These are phyloP conservation scores for Magnolia sinica DNA, from an alignment of 164 flowering plant species.

Conservation along the genomic window DNA sequence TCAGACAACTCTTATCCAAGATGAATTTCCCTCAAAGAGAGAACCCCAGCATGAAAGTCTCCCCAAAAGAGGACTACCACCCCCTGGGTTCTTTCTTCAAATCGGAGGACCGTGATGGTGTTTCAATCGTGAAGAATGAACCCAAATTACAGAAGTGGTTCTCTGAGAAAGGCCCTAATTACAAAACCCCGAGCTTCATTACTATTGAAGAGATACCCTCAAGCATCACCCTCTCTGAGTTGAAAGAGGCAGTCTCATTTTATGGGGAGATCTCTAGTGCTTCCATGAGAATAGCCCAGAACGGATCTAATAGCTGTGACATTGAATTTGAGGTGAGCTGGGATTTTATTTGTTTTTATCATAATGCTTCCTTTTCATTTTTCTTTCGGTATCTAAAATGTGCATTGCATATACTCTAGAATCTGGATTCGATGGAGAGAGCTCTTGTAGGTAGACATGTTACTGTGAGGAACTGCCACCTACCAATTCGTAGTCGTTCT, in stretches of 20 bases:
- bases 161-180: constrained; percentile 5
- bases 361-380: background rate
- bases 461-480: constrained; percentile 8
- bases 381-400: constrained; percentile 1
- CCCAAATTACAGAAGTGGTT: background rate
- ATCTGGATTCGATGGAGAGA: constrained; percentile 24
- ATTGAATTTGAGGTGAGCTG: constrained; percentile 26
- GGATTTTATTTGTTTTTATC: background rate
- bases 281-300: constrained; percentile 11
- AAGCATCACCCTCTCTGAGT: constrained; percentile 14
- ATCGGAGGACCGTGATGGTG: background rate
- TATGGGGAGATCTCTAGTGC: constrained; percentile 27
- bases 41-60: constrained; percentile 4
- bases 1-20: constrained; percentile 1
- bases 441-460: constrained; percentile 23
- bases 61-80: background rate
- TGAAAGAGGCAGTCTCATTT: constrained; percentile 19
- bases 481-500: constrained; percentile 19
- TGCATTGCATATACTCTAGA: constrained; percentile 18
- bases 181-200: constrained; percentile 6
- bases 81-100: background rate
- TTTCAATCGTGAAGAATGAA: constrained; percentile 1
- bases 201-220: constrained; percentile 30
- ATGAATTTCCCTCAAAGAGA: background rate
- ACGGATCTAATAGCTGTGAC: constrained; percentile 17